Conservation (phyloP, 441 rosid species). For the Viola pubescens region DNA sequence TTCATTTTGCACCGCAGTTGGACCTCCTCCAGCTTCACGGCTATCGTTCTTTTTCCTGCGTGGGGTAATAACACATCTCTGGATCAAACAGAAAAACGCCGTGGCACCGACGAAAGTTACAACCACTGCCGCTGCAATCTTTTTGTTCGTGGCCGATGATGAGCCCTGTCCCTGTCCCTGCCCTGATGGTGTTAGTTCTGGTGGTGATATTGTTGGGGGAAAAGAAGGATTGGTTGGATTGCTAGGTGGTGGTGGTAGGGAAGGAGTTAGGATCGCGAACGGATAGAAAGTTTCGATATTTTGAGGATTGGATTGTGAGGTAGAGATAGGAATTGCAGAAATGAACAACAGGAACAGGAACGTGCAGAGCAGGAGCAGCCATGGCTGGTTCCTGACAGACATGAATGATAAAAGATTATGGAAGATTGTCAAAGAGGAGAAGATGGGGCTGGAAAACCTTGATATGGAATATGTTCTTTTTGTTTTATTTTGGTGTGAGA, state of each 20-base stretch:
- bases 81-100: constrained; percentile 45
- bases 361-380: constrained; percentile 16
- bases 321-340: constrained; percentile 25
- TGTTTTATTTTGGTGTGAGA: neutral
- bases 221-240: neutral
- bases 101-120: constrained; percentile 49
- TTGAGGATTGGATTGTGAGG: constrained; percentile 39
- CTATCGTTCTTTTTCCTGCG: constrained; percentile 24
- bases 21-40: constrained; percentile 15
- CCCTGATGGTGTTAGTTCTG: constrained; percentile 14
- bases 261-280: constrained; percentile 10
- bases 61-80: constrained; percentile 21
- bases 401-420: constrained; percentile 17
- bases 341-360: constrained; percentile 11
- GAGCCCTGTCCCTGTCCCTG: neutral
- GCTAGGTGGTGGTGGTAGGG: constrained; percentile 9
- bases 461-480: neutral
- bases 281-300: constrained; percentile 65
- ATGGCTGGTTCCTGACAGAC: constrained; percentile 39
- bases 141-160: constrained; percentile 17
- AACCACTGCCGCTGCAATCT: constrained; percentile 53
- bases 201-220: constrained; percentile 9
- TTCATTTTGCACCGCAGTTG: constrained; percentile 14
- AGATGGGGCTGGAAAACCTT: neutral
- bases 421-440: neutral